Percentiles rank a stretch among this genome's conserved stretches.
phyloP scores from a whole-genome alignment of 805 yeast genomes.

The Vanderwaltozyma polyspora region DNA sequence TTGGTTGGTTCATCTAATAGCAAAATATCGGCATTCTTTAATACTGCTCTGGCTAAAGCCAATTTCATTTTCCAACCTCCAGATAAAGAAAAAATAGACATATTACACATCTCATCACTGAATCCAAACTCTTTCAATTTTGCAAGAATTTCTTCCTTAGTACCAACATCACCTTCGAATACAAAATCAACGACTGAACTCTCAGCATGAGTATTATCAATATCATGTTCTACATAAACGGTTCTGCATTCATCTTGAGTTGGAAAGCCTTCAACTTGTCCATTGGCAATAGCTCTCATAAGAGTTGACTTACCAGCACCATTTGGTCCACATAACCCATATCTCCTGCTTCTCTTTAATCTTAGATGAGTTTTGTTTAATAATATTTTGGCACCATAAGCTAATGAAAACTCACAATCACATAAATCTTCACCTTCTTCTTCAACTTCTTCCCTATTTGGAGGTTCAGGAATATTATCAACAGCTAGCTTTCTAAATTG shows the following conservation, averaged over 20 bases:
- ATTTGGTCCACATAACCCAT: slow-evolving; percentile 61
- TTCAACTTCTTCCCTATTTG: slow-evolving; percentile 85
- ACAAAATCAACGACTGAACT: slow-evolving; percentile 85
- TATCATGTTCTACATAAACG: slow-evolving; percentile 96
- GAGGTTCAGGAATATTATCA: slow-evolving; percentile 93
- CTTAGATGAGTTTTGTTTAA: slow-evolving; percentile 97
- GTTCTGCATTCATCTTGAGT: slow-evolving; percentile 94
- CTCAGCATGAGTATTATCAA: slow-evolving; percentile 91
- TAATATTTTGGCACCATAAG: slow-evolving; percentile 99
- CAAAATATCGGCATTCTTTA: slow-evolving; percentile 90
- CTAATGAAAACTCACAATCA: slow-evolving; percentile 99
- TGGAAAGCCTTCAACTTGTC: slow-evolving; percentile 98
- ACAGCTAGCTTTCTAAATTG: slow-evolving; percentile 89
- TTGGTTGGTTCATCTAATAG: slow-evolving; percentile 97
- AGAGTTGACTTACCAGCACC: slow-evolving; percentile 16
- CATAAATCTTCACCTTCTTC: slow-evolving; percentile 98
- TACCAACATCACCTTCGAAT: slow-evolving; percentile 52
- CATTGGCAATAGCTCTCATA: slow-evolving; percentile 84
- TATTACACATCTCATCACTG: slow-evolving; percentile 74
- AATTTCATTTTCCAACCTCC: slow-evolving; percentile 99
- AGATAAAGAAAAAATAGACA: slow-evolving; percentile 89
- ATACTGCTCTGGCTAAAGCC: slow-evolving; percentile 94
- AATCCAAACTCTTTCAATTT: slow-evolving; percentile 80
- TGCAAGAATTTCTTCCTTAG: slow-evolving; percentile 50
- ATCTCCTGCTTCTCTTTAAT: slow-evolving; percentile 95